These are phyloP conservation scores for Trypanosoma scelopori DNA, from an alignment of 208 protist species.

Conservation along the genomic window DNA sequence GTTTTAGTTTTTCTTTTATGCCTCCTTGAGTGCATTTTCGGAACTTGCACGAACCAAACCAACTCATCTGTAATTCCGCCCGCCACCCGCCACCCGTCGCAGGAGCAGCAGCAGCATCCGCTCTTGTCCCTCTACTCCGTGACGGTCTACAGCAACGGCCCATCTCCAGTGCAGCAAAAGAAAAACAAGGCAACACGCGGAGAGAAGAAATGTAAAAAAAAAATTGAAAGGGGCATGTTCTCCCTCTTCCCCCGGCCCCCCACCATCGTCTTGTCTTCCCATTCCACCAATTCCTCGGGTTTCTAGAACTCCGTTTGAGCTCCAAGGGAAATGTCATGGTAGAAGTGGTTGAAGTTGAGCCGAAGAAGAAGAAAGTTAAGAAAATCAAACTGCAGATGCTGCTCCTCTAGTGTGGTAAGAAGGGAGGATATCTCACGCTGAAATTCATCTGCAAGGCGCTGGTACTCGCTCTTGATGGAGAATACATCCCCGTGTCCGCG, in stretches of 20 bases:
- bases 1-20: no score
- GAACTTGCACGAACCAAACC: no score
- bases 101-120: no score
- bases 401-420: slow-evolving; percentile 61
- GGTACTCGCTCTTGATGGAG: slow-evolving; percentile 57
- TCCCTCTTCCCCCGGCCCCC: no score
- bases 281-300: neutral
- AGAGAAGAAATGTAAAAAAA: neutral
- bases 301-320: slow-evolving; percentile 58
- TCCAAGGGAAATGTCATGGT: slow-evolving; percentile 42
- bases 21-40: neutral
- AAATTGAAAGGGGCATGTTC: neutral
- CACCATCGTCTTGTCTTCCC: no score
- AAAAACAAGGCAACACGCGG: no score
- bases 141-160: no score
- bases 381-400: slow-evolving; percentile 72
- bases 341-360: slow-evolving; percentile 75
- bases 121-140: no score
- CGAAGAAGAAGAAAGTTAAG: slow-evolving; percentile 71
- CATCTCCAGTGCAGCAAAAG: no score
- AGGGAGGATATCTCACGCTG: slow-evolving; percentile 60
- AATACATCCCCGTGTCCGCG: slow-evolving; percentile 55
- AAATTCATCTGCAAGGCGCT: slow-evolving; percentile 55
- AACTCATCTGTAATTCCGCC: no score
- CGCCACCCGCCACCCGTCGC: no score